phyloP scores from a whole-genome alignment of 345 rosid species.

The Salix udensis region DNA sequence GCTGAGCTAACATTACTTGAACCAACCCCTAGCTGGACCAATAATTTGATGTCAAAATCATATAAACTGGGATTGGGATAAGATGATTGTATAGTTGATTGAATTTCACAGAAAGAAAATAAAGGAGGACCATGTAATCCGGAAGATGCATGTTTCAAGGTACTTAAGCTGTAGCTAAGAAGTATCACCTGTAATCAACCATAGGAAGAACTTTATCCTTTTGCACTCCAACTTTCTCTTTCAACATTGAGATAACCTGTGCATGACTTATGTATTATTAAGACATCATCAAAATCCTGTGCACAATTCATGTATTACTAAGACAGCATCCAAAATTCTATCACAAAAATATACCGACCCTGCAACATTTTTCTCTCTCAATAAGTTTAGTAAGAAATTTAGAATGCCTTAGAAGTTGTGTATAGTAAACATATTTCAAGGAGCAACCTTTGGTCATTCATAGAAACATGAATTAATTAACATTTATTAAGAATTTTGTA shows the following conservation, averaged over 20 bases:
- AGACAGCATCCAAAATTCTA: too few species aligned
- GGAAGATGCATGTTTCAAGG: not conserved
- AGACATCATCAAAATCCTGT: not conserved
- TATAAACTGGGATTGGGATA: not conserved
- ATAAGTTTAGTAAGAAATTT: not conserved
- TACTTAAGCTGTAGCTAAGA: not conserved
- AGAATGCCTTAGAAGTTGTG: not conserved
- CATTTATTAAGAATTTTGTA: not conserved
- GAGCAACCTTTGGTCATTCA: not conserved
- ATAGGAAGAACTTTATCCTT: constrained; percentile 66
- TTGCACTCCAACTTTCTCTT: constrained; percentile 73
- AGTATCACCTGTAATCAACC: constrained; percentile 69
- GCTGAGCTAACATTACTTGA: not conserved
- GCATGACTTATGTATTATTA: constrained; percentile 25
- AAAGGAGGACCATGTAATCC: not conserved
- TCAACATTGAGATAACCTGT: constrained; percentile 73
- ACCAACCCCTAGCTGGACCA: not conserved
- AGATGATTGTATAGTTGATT: not conserved
- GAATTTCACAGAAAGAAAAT: not conserved
- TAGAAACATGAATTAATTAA: not conserved
- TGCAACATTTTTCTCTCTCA: not conserved
- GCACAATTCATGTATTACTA: too few species aligned
- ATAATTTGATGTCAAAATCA: not conserved
- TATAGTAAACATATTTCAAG: not conserved
- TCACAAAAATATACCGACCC: not conserved